Base-by-base conservation (phyloP, 139 green algal genomes). In the Chlorella sp. region DNA sequence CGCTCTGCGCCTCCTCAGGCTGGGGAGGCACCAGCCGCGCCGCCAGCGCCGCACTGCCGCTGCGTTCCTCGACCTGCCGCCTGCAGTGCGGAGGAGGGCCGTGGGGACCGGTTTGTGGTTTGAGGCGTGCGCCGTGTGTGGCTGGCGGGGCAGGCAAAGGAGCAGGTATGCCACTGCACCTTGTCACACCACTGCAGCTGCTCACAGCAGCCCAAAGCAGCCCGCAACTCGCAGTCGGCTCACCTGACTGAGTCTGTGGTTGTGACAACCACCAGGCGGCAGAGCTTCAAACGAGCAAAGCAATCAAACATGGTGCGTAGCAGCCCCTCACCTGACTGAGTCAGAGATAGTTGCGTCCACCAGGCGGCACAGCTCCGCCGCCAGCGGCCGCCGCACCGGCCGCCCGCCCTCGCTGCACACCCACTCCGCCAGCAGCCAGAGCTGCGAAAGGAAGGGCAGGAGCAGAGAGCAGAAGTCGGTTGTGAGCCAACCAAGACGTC, bases 401-500 rank as follows among this genome's bases (percentile, higher is more conserved):
- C 62, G 77, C 3, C 91, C 92, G 20, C 77, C 62, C 9, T 92
- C 89, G 5, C 87, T 88, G 79, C 96, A 79, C 62, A 98, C 76
- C 93, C 93, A 98, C 69, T 96, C 90, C 0, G 90, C 90, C 76
- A 98, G 90, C 76, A 96, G 89, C 96, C 96, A 98, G 26, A 98
- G 87, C 91, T 97, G 94, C 19, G 70, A 26, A 58, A 6, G 24
- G 24, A 3, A 24, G 72, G 24, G 19, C 6, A 40, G 40, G 68
- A 17, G 68, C n/a, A n/a, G n/a, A n/a, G n/a, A n/a, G n/a, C n/a
- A n/a, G n/a, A n/a, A n/a, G n/a, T n/a, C n/a, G n/a, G n/a, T n/a
- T n/a, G n/a, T n/a, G n/a, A n/a, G n/a, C n/a, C n/a, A n/a, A n/a
- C n/a, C n/a, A n/a, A n/a, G n/a, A n/a, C n/a, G n/a, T n/a, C n/a